Conservation (phyloP, 768 basidiomycete genomes). For the Termitomyces sp. region DNA sequence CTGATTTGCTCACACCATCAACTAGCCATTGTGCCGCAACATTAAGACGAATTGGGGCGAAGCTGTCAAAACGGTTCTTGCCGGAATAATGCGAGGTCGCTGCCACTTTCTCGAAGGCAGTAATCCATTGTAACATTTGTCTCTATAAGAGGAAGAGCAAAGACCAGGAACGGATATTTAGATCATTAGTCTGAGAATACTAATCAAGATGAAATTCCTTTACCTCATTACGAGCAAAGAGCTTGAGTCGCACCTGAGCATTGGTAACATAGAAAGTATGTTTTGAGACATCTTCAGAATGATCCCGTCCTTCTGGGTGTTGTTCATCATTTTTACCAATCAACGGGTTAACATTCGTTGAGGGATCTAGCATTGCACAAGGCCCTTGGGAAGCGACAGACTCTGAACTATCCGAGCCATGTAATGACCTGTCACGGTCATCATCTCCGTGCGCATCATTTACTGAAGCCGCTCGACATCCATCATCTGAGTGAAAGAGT, state of each 20-base stretch:
- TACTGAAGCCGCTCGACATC: constrained; percentile 13
- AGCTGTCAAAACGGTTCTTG: constrained; percentile 87
- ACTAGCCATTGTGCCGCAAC: constrained; percentile 98
- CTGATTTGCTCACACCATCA: constrained; percentile 67
- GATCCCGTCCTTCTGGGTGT: constrained; percentile 16
- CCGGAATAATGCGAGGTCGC: constrained; percentile 72
- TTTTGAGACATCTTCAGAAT: constrained; percentile 58
- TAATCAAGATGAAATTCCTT: constrained; percentile 5
- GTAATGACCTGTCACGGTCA: constrained; percentile 6
- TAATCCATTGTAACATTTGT: constrained; percentile 97
- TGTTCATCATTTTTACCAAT: constrained; percentile 16
- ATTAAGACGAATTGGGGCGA: constrained; percentile 88
- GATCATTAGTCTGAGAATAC: not conserved
- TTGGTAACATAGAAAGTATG: constrained; percentile 95
- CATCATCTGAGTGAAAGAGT: constrained; percentile 32
- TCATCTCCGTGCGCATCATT: constrained; percentile 8
- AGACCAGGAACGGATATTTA: constrained; percentile 1
- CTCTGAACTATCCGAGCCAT: constrained; percentile 16
- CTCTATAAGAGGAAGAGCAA: constrained; percentile 38
- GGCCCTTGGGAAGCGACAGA: constrained; percentile 35
- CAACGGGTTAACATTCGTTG: constrained; percentile 66
- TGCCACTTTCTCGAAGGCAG: constrained; percentile 79
- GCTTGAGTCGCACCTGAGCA: constrained; percentile 82
- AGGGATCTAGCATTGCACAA: constrained; percentile 73
- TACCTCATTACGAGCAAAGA: constrained; percentile 86